Evolutionary conservation across 2,329 filamentous ascomycete species (phyloP).

Genomic region (Colletotrichum eremochloae): DNA sequence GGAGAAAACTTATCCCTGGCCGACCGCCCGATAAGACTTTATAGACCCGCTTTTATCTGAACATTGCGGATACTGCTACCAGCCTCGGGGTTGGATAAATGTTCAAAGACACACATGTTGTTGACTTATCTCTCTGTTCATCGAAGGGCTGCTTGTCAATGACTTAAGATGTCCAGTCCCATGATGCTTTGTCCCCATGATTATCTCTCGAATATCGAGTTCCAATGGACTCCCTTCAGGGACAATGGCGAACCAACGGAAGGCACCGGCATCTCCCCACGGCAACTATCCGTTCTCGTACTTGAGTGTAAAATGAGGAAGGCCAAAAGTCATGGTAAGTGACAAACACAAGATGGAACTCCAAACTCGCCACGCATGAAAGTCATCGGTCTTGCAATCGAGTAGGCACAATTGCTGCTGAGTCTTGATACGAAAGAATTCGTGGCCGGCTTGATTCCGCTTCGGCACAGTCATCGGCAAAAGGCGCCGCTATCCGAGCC

Average conservation of each 20-base stretch:
- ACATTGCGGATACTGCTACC: conserved; percentile 12
- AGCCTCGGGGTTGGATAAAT: conserved; percentile 19
- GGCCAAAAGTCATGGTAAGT: not conserved
- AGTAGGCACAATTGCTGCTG: not conserved
- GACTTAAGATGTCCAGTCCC: not conserved
- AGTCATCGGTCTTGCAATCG: conserved; percentile 30
- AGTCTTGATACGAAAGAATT: not conserved
- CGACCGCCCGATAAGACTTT: conserved; percentile 37
- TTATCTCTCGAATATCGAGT: not conserved
- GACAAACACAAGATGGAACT: conserved; percentile 18
- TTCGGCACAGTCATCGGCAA: conserved; percentile 38
- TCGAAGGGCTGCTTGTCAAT: not conserved
- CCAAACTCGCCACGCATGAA: conserved; percentile 3
- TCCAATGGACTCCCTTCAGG: not conserved
- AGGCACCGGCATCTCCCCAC: conserved; percentile 16
- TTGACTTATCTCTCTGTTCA: not conserved
- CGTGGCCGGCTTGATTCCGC: not conserved
- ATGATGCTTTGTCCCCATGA: not conserved
- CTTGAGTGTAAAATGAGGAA: not conserved
- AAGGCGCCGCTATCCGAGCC: conserved; percentile 32
- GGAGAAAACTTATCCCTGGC: conserved; percentile 42
- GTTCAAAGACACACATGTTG: not conserved
- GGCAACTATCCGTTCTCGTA: conserved; percentile 20
- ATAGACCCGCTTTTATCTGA: not conserved
- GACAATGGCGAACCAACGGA: conserved; percentile 5